Conservation (phyloP, 805 yeast genomes). For the Yamadazyma sp. region DNA sequence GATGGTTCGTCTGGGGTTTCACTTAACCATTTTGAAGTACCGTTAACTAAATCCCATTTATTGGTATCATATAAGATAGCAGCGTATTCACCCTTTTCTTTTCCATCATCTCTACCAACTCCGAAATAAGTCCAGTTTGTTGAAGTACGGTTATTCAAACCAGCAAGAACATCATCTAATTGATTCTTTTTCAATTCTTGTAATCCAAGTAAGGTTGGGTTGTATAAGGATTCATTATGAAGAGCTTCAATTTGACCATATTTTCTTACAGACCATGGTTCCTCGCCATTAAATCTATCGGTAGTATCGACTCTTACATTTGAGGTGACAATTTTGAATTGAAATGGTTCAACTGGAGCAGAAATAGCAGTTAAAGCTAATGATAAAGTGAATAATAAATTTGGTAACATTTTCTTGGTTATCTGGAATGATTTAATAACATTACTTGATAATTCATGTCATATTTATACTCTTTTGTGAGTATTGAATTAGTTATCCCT, state of each 20-base stretch:
- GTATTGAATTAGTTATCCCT: no score
- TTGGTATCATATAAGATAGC: constrained; percentile 43
- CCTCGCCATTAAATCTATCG: constrained; percentile 34
- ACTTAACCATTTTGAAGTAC: constrained; percentile 50
- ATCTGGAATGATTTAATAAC: no score
- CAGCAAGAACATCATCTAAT: constrained; percentile 35
- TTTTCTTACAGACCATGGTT: constrained; percentile 45
- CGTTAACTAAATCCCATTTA: constrained; percentile 36
- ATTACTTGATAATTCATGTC: no score
- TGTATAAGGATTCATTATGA: constrained; percentile 1
- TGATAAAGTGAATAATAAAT: neutral
- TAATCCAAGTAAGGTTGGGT: constrained; percentile 36
- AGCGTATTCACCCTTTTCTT: constrained; percentile 46
- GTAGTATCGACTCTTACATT: constrained; percentile 42
- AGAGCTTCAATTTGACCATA: constrained; percentile 25
- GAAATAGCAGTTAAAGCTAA: neutral
- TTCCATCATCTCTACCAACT: constrained; percentile 54
- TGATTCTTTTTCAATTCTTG: constrained; percentile 43
- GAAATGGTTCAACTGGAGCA: constrained; percentile 2
- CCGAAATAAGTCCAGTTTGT: constrained; percentile 40
- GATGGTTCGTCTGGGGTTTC: constrained; percentile 53
- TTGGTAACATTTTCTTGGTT: neutral
- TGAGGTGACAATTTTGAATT: constrained; percentile 11
- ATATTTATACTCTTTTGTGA: no score
- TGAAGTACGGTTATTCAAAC: constrained; percentile 27